Base-by-base conservation (phyloP, 805 yeast genomes). In the Peterozyma toletana region DNA sequence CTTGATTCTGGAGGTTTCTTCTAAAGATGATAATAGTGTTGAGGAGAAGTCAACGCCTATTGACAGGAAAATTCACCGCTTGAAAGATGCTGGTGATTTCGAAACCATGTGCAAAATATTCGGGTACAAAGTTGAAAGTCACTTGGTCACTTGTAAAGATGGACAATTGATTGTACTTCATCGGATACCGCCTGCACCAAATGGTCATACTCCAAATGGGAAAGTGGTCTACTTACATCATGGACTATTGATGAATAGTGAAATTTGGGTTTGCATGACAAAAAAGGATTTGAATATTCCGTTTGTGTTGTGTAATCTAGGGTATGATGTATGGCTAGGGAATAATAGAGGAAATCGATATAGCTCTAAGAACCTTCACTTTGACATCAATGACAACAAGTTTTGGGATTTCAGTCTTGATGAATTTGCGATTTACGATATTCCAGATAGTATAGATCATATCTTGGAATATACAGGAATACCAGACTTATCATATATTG, bases 291-390 rank as follows among this genome's bases (percentile, higher is more conserved):
- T 63, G 44, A 73, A 74, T 50, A 64, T 91, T 36, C 96, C 97
- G 0, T 83, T 85, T 54, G 65, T 77, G 2, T 68, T 90, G 27
- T 80, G 80, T 44, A 90, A 89, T 43, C 59, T 78, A 38, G 96
- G 96, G 2, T 90, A 78, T 59, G 98, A 90, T 57, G 96, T 91
- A 9, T 90, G 96, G 96, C 66, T 90, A 49, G 97, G 97, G 0
- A 87, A 87, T 60, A 87, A 86, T 57, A 70, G 96, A 43, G 96
- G 96, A 11, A 91, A 90, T 63, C 91, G 90, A 66, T 90, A 90
- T 63, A 82, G 93, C 3, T 80, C 86, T 48, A 89, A 89, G 53
- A 96, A 89, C 59, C 50, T 78, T 34, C 50, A 59, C 33, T 53
- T 64, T 53, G 58, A 63, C 16, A 55, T 70, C 13, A 56, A 60